These are phyloP conservation scores for Metarhizium anisopliae DNA, from an alignment of 2,329 filamentous ascomycete species.

Conservation along the genomic window DNA sequence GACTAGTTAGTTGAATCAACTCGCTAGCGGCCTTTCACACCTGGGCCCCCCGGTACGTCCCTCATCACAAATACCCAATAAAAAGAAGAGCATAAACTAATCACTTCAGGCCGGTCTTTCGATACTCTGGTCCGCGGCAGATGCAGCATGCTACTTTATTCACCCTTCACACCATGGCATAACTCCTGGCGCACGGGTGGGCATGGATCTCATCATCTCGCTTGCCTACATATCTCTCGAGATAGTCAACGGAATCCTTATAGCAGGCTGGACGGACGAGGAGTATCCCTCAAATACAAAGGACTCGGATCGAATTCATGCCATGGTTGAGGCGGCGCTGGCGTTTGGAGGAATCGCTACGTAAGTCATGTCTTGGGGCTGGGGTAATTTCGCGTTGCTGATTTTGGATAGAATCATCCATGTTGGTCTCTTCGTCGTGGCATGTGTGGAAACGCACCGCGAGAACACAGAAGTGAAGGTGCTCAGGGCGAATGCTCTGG, in stretches of 20 bases:
- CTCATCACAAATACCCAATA: neutral
- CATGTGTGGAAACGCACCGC: neutral
- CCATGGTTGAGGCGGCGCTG: neutral
- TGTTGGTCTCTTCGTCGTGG: neutral
- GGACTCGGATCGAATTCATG: neutral
- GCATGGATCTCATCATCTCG: neutral
- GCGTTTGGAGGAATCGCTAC: neutral
- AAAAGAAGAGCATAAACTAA: neutral
- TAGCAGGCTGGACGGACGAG: neutral
- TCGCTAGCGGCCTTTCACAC: too few species aligned
- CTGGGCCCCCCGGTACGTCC: neutral
- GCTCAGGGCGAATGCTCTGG: neutral
- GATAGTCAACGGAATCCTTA: neutral
- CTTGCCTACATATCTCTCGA: neutral
- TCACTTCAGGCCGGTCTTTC: neutral
- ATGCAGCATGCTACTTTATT: neutral
- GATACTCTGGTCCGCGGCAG: neutral
- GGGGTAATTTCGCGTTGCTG: neutral
- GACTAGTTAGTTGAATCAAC: too few species aligned
- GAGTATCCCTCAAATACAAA: neutral
- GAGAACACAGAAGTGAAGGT: neutral
- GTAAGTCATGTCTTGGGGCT: neutral
- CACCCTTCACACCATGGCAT: neutral
- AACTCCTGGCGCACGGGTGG: neutral
- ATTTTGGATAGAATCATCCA: neutral